These are phyloP conservation scores for Candida nemodendra DNA, from an alignment of 805 yeast species.

Conservation along the genomic window DNA sequence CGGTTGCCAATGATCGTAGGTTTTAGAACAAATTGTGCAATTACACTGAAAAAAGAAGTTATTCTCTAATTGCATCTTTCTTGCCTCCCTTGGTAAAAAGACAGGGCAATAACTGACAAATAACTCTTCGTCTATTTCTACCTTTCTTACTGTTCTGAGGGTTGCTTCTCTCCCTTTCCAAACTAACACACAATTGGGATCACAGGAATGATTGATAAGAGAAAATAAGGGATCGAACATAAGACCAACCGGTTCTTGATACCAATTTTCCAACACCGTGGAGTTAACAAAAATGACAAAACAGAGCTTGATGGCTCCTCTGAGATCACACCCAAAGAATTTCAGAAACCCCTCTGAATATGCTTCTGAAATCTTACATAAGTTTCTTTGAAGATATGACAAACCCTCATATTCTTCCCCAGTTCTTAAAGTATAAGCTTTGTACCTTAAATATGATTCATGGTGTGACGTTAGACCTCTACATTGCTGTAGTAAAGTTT, in stretches of 20 bases:
- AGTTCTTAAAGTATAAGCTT: slow-evolving; percentile 3
- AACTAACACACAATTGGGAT: slow-evolving; percentile 33
- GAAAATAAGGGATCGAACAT: slow-evolving; percentile 38
- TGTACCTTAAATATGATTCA: slow-evolving; percentile 12
- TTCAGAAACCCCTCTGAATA: slow-evolving; percentile 13
- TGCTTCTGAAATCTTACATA: slow-evolving; percentile 17
- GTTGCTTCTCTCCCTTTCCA: slow-evolving; percentile 21
- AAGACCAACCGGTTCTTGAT: slow-evolving; percentile 32
- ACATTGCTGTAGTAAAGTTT: slow-evolving; percentile 11
- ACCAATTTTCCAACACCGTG: slow-evolving; percentile 27
- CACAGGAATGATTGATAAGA: slow-evolving; percentile 41
- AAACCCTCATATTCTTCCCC: neutral
- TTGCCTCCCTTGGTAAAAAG: slow-evolving; percentile 28
- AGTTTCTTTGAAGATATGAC: slow-evolving; percentile 8
- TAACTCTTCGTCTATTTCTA: slow-evolving; percentile 29
- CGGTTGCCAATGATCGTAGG: slow-evolving; percentile 30
- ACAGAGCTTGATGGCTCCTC: slow-evolving; percentile 18
- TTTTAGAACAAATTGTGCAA: slow-evolving; percentile 30
- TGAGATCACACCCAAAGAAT: slow-evolving; percentile 13
- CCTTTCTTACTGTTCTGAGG: slow-evolving; percentile 20
- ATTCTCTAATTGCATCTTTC: slow-evolving; percentile 28
- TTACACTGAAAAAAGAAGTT: slow-evolving; percentile 36
- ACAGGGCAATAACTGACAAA: slow-evolving; percentile 32
- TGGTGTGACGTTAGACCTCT: slow-evolving; percentile 23
- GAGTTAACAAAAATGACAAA: slow-evolving; percentile 31